Evolutionary conservation across 179 eudicot species (phyloP).

Genomic region (Spinacia oleracea): DNA sequence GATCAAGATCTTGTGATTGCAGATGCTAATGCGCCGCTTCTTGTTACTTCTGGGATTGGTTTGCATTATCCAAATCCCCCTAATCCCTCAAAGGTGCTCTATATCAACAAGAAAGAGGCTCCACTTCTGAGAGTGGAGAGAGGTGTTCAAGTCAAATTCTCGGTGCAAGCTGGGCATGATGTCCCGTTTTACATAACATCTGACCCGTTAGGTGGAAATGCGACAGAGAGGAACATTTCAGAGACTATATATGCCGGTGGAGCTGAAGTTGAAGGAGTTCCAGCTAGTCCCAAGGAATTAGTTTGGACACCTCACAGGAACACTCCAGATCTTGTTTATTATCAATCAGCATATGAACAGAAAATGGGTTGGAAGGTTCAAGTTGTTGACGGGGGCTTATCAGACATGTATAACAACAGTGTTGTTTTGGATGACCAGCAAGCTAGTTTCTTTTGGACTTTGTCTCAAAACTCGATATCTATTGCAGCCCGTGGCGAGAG

Average conservation of each 20-base stretch:
- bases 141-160: constrained; percentile 85
- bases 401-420: constrained; percentile 92
- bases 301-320: constrained; percentile 86
- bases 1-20: constrained; percentile 90
- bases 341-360: constrained; percentile 69
- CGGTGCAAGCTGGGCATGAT: constrained; percentile 97
- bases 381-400: constrained; percentile 94
- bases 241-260: constrained; percentile 91
- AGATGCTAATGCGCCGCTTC: constrained; percentile 69
- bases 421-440: constrained; percentile 92
- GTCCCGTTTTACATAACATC: constrained; percentile 91
- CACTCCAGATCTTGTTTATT: constrained; percentile 83
- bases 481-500: constrained; percentile 90
- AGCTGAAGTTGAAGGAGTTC: constrained; percentile 79
- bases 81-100: constrained; percentile 80
- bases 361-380: constrained; percentile 99
- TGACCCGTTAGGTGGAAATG: constrained; percentile 90
- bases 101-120: constrained; percentile 91
- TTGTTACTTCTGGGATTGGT: constrained; percentile 76
- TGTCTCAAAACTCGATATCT: constrained; percentile 73
- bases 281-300: constrained; percentile 76
- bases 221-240: constrained; percentile 67
- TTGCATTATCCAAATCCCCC: constrained; percentile 88
- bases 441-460: constrained; percentile 84
- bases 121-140: constrained; percentile 87